These are phyloP conservation scores for Barnettozyma hawaiiensis DNA, from an alignment of 1,139 yeast species.

Conservation along the genomic window DNA sequence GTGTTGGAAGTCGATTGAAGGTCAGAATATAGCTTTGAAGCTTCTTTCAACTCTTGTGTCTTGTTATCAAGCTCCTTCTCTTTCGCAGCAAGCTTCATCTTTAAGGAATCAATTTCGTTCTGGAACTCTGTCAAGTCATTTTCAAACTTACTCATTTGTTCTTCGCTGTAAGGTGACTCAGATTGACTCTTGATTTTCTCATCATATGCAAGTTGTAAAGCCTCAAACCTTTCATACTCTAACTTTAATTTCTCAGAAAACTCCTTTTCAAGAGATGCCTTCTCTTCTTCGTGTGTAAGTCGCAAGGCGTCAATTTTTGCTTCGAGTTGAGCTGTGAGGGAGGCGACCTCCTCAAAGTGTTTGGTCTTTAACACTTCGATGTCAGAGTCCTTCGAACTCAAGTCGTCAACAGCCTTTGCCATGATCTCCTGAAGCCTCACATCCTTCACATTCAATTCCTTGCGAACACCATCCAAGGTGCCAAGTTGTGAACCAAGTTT, in stretches of 20 bases:
- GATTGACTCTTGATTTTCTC: not conserved
- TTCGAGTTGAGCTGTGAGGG: not conserved
- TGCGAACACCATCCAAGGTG: not conserved
- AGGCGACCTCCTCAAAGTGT: not conserved
- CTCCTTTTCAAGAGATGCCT: slow-evolving; percentile 4
- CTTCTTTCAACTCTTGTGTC: slow-evolving; percentile 23
- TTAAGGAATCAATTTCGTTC: slow-evolving; percentile 21
- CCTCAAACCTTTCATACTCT: slow-evolving; percentile 1
- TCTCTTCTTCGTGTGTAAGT: not conserved
- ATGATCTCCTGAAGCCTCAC: not conserved
- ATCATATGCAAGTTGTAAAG: not conserved
- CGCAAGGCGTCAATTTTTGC: slow-evolving; percentile 7
- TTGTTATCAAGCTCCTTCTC: slow-evolving; percentile 24
- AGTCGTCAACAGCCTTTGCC: not conserved
- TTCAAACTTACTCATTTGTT: slow-evolving; percentile 2
- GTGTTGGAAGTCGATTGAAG: slow-evolving; percentile 11
- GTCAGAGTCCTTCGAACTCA: not conserved
- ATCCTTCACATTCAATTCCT: not conserved
- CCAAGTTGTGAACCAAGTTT: not conserved
- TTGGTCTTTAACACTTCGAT: not conserved
- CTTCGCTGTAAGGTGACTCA: slow-evolving; percentile 5
- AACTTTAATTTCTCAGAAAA: slow-evolving; percentile 6
- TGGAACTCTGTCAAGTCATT: slow-evolving; percentile 7
- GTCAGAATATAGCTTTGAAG: slow-evolving; percentile 21
- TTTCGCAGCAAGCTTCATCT: slow-evolving; percentile 25